Evolutionary conservation across 148 eudicot species (phyloP), one percentile per base, ranked within the genome.

Genomic region (Suaeda aralocaspica): DNA sequence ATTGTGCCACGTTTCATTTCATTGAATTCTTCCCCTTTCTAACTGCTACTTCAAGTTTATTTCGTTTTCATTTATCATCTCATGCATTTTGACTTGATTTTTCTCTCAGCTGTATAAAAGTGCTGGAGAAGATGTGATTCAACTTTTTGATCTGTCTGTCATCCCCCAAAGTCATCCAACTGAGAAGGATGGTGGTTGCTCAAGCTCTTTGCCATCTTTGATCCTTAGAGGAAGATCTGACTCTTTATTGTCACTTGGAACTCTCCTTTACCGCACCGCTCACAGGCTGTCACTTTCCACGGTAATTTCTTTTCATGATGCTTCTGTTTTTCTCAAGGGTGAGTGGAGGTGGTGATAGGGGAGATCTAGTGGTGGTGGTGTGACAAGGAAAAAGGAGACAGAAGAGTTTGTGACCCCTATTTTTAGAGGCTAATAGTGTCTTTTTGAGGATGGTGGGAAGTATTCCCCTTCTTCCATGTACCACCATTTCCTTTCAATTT

Each of bases 111-210:
- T 94, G 25, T 86, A 91, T 72, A 91, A 89, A 84, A 89, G 81
- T 82, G 89, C 97, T 66, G 99, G 99, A 72, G 99, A 91, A 82
- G 99, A 91, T 83, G 87, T 79, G 66, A 86, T 94, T 80, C 99
- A 86, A 82, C 91, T 94, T 57, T 94, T 89, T 80, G 93, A 94
- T 82, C 89, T 94, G 26, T 87, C 99, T 56, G 85, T 83, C 29
- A 78, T 94, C 61, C 96, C 96, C 48, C 76, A 87, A 77, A 83
- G 74, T 73, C 91, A 81, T 64, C 60, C 86, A 13, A 67, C 97
- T 34, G 86, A 83, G 70, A 78, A 67, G 63, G 67, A 73, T 78
- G 85, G 82, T 81, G 91, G 80, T 76, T 73, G 75, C 79, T 80
- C 84, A 63, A 67, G 80, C 81, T 81, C 87, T 42, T 62, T 86